These are phyloP conservation scores for Ophiocordyceps unilateralis DNA, from an alignment of 2,329 filamentous ascomycete genomes.

Conservation along the genomic window DNA sequence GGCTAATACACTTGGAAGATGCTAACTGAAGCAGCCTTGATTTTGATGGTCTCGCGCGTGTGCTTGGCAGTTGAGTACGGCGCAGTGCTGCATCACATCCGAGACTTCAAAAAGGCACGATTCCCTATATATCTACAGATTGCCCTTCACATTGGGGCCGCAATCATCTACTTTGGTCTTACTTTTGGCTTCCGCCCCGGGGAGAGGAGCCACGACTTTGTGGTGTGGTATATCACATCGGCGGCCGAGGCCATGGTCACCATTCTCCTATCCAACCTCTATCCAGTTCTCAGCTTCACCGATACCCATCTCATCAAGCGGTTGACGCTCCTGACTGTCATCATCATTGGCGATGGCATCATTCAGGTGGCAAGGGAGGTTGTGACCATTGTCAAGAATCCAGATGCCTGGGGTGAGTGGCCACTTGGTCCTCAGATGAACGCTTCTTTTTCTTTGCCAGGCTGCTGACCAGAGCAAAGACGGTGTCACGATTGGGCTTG, in stretches of 20 bases:
- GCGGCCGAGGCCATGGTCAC: conserved; percentile 32
- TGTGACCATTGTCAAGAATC: conserved; percentile 27
- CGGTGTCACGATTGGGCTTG: conserved; percentile 19
- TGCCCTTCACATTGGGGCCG: conserved; percentile 15
- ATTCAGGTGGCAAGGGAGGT: conserved; percentile 38
- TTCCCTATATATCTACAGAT: conserved; percentile 19
- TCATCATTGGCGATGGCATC: conserved; percentile 49
- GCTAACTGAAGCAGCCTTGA: conserved; percentile 15
- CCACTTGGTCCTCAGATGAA: no score
- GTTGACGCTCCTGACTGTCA: conserved; percentile 45
- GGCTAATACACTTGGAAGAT: not conserved
- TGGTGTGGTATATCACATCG: conserved; percentile 36
- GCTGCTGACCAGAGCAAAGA: conserved; percentile 10
- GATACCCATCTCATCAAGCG: conserved; percentile 46
- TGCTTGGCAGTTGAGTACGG: conserved; percentile 35
- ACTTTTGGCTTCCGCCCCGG: conserved; percentile 18
- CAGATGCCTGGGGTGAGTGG: conserved; percentile 20
- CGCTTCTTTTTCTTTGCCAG: not conserved
- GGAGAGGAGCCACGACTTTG: conserved; percentile 16
- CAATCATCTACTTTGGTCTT: conserved; percentile 22
- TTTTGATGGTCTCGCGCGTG: conserved; percentile 34
- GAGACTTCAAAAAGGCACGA: conserved; percentile 19
- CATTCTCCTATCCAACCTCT: conserved; percentile 34
- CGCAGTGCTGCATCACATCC: conserved; percentile 25
- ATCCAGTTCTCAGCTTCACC: conserved; percentile 40